Conservation (phyloP, 2,329 filamentous ascomycete species). For the Diaporthe velutina region DNA sequence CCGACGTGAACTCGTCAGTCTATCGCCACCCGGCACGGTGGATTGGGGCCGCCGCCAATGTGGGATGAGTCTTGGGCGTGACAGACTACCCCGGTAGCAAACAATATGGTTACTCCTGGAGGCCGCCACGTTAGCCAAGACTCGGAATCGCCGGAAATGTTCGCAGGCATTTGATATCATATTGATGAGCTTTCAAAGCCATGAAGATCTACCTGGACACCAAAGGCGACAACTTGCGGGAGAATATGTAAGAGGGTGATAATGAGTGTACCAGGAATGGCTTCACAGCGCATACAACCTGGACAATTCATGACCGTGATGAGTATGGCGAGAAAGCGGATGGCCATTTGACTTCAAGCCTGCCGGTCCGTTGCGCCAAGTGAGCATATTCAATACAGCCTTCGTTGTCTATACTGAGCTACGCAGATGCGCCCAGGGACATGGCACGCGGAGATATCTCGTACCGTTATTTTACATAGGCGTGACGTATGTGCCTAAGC, state of each 20-base stretch:
- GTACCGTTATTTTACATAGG: neutral
- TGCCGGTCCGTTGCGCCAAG: neutral
- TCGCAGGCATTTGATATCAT: neutral
- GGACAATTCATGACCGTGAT: neutral
- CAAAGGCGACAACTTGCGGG: neutral
- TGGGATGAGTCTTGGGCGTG: neutral
- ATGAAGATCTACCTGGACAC: too few relatives aligned
- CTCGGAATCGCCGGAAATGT: neutral
- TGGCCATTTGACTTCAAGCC: neutral
- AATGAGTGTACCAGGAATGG: neutral
- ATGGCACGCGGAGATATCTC: neutral
- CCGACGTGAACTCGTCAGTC: neutral
- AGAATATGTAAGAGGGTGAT: neutral
- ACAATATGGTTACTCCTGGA: too few relatives aligned
- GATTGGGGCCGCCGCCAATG: neutral
- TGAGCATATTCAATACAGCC: neutral
- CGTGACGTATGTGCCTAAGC: conserved; percentile 38
- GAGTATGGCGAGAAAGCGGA: neutral
- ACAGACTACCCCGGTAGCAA: neutral
- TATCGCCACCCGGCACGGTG: neutral
- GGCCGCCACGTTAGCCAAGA: too few relatives aligned
- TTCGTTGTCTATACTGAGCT: neutral
- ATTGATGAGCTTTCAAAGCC: neutral
- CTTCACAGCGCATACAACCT: neutral
- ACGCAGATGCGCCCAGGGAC: neutral